Base-by-base conservation (phyloP, 192 early-diverging fungal species). In the Borealophlyctis nickersoniae region DNA sequence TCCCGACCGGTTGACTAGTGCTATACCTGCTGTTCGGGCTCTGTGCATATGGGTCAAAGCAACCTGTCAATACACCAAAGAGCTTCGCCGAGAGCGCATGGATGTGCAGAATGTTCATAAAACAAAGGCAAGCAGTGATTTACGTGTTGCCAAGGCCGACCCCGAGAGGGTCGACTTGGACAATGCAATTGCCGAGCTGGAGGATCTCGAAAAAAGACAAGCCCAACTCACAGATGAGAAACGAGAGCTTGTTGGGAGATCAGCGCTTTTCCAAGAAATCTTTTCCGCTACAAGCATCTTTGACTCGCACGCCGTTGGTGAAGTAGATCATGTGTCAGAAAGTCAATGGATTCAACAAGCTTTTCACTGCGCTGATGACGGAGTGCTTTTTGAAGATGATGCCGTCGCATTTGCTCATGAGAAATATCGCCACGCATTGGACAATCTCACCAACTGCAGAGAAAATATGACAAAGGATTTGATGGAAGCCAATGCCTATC, bases 311-410 rank as follows among this genome's bases (percentile, higher is more conserved):
- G 27, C 24, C 19, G 26, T 36, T n/a, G 61, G 55, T n/a, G 28
- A 61, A 11, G 52, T 16, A 14, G 56, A 65, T 24, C 63, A 66
- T 19, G 28, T 49, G 19, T 50, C 60, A 1, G 65, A 67, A 32
- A 66, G 63, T 19, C 65, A 67, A 39, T 67, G 65, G 65, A 67
- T 67, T 9, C 65, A 67, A 34, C 65, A 67, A 51, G 65, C 61
- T 0, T 67, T 67, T 61, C 65, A 67, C 22, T 7, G 36, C 49
- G 65, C 26, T 4, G 61, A 67, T 16, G 60, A 65, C 26, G 29
- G 26, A 19, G 33, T 49, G 11, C 13, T 50, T 49, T 67, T 67
- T 32, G 29, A 63, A 13, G 58, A 67, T 31, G 49, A 45, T 23
- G 23, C 27, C 4, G 65, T 67, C 1, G 28, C 32, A 5, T 0